A percentile compares a stretch with the other conserved stretches of the same genome.
These are phyloP conservation scores for Linum usitatissimum DNA, from an alignment of 345 rosid genomes.

Conservation along the genomic window DNA sequence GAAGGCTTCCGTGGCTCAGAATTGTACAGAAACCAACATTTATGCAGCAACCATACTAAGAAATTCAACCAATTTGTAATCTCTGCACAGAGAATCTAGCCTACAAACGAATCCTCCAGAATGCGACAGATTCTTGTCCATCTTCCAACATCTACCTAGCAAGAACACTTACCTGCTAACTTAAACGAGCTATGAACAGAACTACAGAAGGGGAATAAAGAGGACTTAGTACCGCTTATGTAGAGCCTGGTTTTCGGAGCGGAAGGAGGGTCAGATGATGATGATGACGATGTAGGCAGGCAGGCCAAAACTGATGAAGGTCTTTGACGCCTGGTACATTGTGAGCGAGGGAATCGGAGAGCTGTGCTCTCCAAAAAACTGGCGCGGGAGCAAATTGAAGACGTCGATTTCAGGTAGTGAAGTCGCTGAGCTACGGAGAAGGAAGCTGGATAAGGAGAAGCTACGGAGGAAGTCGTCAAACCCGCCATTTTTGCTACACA, in stretches of 20 bases:
- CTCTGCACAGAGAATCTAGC: not conserved
- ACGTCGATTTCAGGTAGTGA: not conserved
- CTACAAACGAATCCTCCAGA: not conserved
- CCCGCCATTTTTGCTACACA: not conserved
- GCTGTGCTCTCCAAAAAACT: not conserved
- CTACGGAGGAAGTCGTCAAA: not conserved
- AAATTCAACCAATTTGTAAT: not conserved
- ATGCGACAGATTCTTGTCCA: not conserved
- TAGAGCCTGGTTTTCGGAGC: constrained; percentile 41
- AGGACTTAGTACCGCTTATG: constrained; percentile 43
- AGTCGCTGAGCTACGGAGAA: not conserved
- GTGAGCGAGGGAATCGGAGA: not conserved
- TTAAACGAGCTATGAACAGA: not conserved
- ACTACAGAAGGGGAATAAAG: not conserved
- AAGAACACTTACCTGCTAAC: not conserved
- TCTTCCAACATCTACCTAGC: not conserved
- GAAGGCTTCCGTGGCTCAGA: too few relatives aligned
- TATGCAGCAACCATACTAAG: too few relatives aligned
- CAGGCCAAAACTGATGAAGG: constrained; percentile 16
- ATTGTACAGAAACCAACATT: too few relatives aligned
- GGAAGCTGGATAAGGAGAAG: not conserved
- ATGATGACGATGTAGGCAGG: constrained; percentile 19
- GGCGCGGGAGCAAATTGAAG: not conserved
- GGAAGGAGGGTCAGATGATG: constrained; percentile 11
- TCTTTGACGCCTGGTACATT: not conserved